Conservation (phyloP, 805 yeast genomes). For the Danielozyma ontarioensis region DNA sequence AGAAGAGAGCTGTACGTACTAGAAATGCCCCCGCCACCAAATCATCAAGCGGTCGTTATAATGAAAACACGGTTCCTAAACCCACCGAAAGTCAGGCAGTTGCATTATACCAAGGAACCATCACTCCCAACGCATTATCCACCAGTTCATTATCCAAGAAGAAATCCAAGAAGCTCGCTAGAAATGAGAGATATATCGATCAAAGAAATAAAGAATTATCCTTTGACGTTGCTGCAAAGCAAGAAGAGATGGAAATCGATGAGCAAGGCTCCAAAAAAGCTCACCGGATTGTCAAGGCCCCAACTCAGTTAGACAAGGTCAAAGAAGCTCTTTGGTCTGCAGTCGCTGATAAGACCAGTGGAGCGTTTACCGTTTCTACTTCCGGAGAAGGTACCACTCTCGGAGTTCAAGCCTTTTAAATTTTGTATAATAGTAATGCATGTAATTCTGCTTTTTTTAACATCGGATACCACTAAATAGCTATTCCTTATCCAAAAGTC, state of each 20-base stretch:
- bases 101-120: conserved; percentile 39
- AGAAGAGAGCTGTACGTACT: conserved; percentile 52
- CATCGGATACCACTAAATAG: no score
- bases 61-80: conserved; percentile 28
- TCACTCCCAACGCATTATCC: conserved; percentile 30
- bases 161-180: conserved; percentile 69
- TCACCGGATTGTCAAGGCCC: conserved; percentile 11
- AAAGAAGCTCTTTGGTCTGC: conserved; percentile 69
- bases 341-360: conserved; percentile 52
- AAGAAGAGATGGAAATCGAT: conserved; percentile 51
- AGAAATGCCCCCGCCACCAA: conserved; percentile 38
- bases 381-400: conserved; percentile 78
- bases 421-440: background rate
- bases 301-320: conserved; percentile 40
- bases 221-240: conserved; percentile 45
- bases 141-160: conserved; percentile 68
- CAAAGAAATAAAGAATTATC: conserved; percentile 46
- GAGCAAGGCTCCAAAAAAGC: conserved; percentile 15
- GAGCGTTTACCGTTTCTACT: conserved; percentile 37
- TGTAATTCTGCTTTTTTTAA: background rate
- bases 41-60: conserved; percentile 32
- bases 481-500: conserved; percentile 25
- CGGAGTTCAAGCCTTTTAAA: conserved; percentile 62
- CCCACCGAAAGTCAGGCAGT: conserved; percentile 38
- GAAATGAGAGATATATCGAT: conserved; percentile 70